Conservation (phyloP, 2,329 filamentous ascomycete species). For the Talaromyces sp. region DNA sequence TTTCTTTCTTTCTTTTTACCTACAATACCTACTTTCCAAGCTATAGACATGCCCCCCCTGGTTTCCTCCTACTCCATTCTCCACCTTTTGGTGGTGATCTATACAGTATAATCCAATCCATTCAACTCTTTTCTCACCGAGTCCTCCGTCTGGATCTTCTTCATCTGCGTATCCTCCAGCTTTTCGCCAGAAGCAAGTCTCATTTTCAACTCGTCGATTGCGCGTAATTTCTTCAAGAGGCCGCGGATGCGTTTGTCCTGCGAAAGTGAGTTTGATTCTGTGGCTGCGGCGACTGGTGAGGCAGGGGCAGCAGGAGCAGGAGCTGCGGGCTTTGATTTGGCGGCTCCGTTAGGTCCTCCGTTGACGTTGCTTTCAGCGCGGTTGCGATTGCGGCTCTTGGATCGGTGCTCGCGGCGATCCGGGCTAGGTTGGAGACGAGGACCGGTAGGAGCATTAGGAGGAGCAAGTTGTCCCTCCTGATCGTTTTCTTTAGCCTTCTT, state of each 20-base stretch:
- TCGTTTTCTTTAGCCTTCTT: slow-evolving; percentile 83
- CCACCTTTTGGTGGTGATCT: slow-evolving; percentile 4
- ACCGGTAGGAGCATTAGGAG: slow-evolving; percentile 56
- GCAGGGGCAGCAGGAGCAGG: slow-evolving; percentile 26
- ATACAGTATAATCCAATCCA: slow-evolving; percentile 51
- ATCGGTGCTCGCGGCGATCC: slow-evolving; percentile 29
- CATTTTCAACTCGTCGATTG: slow-evolving; percentile 98
- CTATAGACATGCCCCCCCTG: neutral
- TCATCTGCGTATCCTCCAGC: slow-evolving; percentile 95
- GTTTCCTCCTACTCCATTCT: neutral
- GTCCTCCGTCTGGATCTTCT: slow-evolving; percentile 92
- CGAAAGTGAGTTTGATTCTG: slow-evolving; percentile 33
- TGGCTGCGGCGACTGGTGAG: slow-evolving; percentile 18
- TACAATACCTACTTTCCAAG: neutral
- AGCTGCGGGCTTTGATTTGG: slow-evolving; percentile 23
- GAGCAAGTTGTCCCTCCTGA: slow-evolving; percentile 58
- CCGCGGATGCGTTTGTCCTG: slow-evolving; percentile 92
- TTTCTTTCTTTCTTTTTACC: neutral
- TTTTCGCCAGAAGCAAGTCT: slow-evolving; percentile 90
- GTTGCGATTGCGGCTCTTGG: slow-evolving; percentile 18
- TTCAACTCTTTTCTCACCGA: slow-evolving; percentile 80
- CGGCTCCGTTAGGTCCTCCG: neutral
- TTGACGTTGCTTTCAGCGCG: slow-evolving; percentile 21
- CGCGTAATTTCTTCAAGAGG: slow-evolving; percentile 93
- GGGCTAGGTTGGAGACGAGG: slow-evolving; percentile 33